Conservation (phyloP, 129 eudicot genomes). For the Escallonia rubra region DNA sequence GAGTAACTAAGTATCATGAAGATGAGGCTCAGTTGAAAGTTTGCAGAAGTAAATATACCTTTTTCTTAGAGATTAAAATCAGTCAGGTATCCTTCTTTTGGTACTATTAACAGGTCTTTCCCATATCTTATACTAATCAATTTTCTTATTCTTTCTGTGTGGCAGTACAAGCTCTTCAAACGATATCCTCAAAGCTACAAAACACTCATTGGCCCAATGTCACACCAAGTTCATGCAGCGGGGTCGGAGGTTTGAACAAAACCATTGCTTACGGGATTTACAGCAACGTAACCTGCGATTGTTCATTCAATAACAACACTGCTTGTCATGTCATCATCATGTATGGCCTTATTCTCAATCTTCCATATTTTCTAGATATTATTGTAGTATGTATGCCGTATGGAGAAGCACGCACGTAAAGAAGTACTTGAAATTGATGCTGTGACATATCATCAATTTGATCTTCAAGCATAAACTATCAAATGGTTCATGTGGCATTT, state of each 20-base stretch:
- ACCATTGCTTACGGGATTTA: neutral
- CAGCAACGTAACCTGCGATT: constrained; percentile 61
- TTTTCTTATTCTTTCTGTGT: constrained; percentile 4
- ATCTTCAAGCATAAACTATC: too few relatives aligned
- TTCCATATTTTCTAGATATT: neutral
- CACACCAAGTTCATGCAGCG: constrained; percentile 42
- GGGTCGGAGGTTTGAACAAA: constrained; percentile 24
- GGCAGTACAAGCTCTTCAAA: constrained; percentile 51
- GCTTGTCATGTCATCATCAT: constrained; percentile 70
- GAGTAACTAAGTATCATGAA: too few relatives aligned
- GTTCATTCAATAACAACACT: constrained; percentile 42
- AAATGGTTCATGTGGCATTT: neutral
- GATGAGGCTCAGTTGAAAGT: too few relatives aligned
- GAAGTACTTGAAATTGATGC: too few relatives aligned
- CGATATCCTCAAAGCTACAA: constrained; percentile 49
- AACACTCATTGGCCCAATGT: constrained; percentile 42
- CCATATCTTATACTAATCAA: too few relatives aligned
- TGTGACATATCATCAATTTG: neutral
- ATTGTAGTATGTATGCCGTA: too few relatives aligned
- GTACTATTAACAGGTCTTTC: too few relatives aligned
- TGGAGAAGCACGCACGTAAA: neutral
- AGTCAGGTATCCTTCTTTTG: too few relatives aligned
- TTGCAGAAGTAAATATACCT: too few relatives aligned
- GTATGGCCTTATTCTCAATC: constrained; percentile 33
- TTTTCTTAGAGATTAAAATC: too few relatives aligned